Evolutionary conservation across 2,329 filamentous ascomycete genomes (phyloP).

Genomic region (Hymenoscyphus fructigenus): DNA sequence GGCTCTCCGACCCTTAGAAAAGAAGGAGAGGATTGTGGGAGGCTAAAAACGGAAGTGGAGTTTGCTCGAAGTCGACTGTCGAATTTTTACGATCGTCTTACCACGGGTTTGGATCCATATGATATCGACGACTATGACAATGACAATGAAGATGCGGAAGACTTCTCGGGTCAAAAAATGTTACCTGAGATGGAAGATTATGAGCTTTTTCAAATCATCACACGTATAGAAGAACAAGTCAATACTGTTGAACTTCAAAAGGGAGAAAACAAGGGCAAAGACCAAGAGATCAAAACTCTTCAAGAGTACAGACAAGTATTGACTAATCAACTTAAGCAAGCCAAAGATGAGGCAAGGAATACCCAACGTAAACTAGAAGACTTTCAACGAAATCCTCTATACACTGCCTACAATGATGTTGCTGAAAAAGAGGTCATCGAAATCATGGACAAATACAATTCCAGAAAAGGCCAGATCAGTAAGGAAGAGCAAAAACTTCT

Average conservation of each 20-base stretch:
- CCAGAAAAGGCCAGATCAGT: too few species aligned
- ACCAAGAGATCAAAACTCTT: background rate
- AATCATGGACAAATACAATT: too few species aligned
- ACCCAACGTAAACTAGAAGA: too few species aligned
- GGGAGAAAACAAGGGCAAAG: background rate
- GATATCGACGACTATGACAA: background rate
- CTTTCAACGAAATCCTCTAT: too few species aligned
- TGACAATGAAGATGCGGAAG: background rate
- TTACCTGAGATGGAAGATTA: background rate
- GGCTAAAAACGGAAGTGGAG: background rate
- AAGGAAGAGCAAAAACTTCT: too few species aligned
- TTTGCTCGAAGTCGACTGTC: background rate
- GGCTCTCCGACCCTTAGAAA: too few species aligned
- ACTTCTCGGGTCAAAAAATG: background rate
- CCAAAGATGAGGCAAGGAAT: too few species aligned
- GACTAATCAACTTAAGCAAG: too few species aligned
- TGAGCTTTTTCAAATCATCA: background rate
- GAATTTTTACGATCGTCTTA: background rate
- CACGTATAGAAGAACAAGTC: background rate
- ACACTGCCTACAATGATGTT: too few species aligned
- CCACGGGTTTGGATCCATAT: background rate
- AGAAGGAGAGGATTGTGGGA: too few species aligned
- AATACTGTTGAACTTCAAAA: background rate
- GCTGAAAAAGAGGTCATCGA: too few species aligned
- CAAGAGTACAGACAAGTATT: background rate